These are phyloP conservation scores for Metschnikowia santaceciliae DNA, from an alignment of 805 yeast species.

Conservation along the genomic window DNA sequence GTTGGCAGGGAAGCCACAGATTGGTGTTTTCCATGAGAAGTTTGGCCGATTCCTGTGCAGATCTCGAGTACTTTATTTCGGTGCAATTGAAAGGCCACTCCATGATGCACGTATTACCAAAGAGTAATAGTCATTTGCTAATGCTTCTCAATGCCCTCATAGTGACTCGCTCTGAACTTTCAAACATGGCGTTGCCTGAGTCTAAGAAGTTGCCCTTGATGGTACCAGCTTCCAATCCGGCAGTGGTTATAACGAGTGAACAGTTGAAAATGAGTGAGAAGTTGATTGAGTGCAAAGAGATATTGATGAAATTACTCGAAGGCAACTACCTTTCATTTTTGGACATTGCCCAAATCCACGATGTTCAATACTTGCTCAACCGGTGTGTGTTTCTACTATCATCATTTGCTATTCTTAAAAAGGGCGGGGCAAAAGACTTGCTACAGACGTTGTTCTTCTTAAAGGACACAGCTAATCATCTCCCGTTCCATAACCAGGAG, in stretches of 20 bases:
- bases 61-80: slow-evolving; percentile 3
- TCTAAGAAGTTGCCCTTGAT: neutral
- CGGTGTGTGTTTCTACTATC: slow-evolving; percentile 10
- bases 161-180: slow-evolving; percentile 5
- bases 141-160: slow-evolving; percentile 7
- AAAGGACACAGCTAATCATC: slow-evolving; percentile 8
- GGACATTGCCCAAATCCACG: slow-evolving; percentile 7
- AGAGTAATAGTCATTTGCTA: neutral
- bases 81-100: neutral
- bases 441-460: slow-evolving; percentile 21
- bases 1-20: neutral
- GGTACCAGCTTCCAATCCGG: neutral
- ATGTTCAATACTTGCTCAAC: slow-evolving; percentile 8
- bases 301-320: slow-evolving; percentile 4
- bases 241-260: neutral
- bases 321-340: slow-evolving; percentile 3
- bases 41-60: neutral
- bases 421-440: slow-evolving; percentile 4
- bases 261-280: neutral
- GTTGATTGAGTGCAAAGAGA: slow-evolving; percentile 10
- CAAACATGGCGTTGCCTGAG: neutral
- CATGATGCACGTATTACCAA: neutral
- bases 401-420: slow-evolving; percentile 1
- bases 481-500: slow-evolving; percentile 10
- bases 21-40: slow-evolving; percentile 1